A percentile compares a stretch with the other conserved stretches of the same genome.
These are phyloP conservation scores for Nematocida minor DNA, from an alignment of 371 early-diverging fungal genomes.

Conservation along the genomic window DNA sequence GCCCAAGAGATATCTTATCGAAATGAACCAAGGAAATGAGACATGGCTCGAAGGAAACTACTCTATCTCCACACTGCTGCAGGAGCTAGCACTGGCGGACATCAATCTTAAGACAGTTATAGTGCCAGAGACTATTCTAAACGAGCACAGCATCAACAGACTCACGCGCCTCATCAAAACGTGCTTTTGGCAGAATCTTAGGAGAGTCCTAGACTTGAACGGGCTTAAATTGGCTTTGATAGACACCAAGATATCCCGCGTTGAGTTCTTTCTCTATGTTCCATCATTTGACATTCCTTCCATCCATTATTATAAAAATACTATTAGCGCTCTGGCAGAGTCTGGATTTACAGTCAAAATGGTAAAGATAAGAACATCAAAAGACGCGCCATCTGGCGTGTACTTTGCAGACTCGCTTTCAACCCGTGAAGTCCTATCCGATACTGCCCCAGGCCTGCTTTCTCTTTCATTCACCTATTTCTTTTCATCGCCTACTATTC, in stretches of 20 bases:
- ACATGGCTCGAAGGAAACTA: conserved; percentile 50
- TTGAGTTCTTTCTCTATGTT: conserved; percentile 47
- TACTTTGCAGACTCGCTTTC: conserved; percentile 24
- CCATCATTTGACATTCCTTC: conserved; percentile 3
- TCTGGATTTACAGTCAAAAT: conserved; percentile 31
- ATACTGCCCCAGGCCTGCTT: conserved; percentile 40
- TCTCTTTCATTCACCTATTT: conserved; percentile 20
- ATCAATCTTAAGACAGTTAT: conserved; percentile 44
- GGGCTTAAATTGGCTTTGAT: conserved; percentile 45
- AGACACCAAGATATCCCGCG: conserved; percentile 47
- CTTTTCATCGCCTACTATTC: not conserved
- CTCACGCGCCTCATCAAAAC: conserved; percentile 45
- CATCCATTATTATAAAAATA: conserved; percentile 29
- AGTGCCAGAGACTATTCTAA: conserved; percentile 36
- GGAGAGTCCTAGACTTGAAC: conserved; percentile 22
- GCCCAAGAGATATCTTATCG: conserved; percentile 36
- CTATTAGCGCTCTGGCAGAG: not conserved
- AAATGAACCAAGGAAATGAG: not conserved
- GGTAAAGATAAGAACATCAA: not conserved
- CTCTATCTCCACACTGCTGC: conserved; percentile 45
- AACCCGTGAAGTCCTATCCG: conserved; percentile 18
- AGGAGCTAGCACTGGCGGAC: conserved; percentile 39
- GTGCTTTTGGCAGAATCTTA: conserved; percentile 48
- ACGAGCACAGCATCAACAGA: conserved; percentile 44
- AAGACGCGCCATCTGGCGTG: not conserved